These are phyloP conservation scores for Pulicaria dysenterica DNA, from an alignment of 129 eudicot genomes.

Conservation along the genomic window DNA sequence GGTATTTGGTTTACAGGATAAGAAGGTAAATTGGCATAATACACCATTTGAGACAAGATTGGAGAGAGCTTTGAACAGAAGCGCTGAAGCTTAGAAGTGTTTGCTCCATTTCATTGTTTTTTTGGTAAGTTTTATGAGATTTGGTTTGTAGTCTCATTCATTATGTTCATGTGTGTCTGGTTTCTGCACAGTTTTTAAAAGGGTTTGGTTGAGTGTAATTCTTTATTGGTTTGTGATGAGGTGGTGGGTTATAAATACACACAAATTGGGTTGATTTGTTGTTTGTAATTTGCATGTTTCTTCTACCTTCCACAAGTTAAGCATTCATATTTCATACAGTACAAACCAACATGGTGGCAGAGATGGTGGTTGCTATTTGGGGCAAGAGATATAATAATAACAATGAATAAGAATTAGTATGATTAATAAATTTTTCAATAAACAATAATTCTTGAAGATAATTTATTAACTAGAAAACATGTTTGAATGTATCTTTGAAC, in stretches of 20 bases:
- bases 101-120: neutral
- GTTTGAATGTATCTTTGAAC: too few species aligned
- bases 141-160: constrained; percentile 19
- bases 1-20: constrained; percentile 60
- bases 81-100: constrained; percentile 41
- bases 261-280: constrained; percentile 19
- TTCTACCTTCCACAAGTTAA: neutral
- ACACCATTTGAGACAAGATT: constrained; percentile 81
- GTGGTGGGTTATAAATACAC: constrained; percentile 24
- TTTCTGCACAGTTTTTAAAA: constrained; percentile 28
- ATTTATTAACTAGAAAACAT: too few species aligned
- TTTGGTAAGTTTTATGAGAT: constrained; percentile 10
- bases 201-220: constrained; percentile 38
- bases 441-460: too few species aligned
- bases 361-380: too few species aligned
- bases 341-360: too few species aligned
- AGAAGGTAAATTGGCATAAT: constrained; percentile 80
- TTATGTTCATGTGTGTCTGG: constrained; percentile 11
- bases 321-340: too few species aligned
- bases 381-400: too few species aligned
- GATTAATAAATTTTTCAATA: too few species aligned
- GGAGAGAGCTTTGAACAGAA: constrained; percentile 73
- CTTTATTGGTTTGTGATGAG: constrained; percentile 36
- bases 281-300: neutral
- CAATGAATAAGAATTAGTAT: too few species aligned